phyloP scores from a whole-genome alignment of 768 basidiomycete species.

The Boletus pseudopeckii region DNA sequence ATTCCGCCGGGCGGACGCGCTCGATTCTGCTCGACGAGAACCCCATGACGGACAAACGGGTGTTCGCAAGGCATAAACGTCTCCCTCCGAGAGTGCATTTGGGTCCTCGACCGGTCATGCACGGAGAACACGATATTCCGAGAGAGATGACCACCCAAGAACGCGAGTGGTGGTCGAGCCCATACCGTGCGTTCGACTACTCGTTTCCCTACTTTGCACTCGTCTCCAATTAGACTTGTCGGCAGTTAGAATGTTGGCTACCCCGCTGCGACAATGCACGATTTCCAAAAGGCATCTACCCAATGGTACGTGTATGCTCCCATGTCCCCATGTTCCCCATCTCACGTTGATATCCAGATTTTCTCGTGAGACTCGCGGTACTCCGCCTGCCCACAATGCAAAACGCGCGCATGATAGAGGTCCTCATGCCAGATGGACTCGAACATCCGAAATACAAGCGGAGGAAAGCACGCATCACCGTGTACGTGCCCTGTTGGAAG shows the following conservation, averaged over 20 bases:
- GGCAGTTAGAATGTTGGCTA: slow-evolving; percentile 68
- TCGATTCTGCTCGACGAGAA: slow-evolving; percentile 66
- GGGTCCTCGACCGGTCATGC: slow-evolving; percentile 23
- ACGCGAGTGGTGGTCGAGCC: slow-evolving; percentile 66
- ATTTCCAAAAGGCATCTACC: slow-evolving; percentile 53
- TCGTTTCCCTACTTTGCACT: not conserved
- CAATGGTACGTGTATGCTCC: slow-evolving; percentile 39
- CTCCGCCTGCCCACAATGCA: slow-evolving; percentile 40
- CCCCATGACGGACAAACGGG: slow-evolving; percentile 48
- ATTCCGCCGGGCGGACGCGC: slow-evolving; percentile 39
- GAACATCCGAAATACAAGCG: slow-evolving; percentile 60
- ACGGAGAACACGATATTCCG: slow-evolving; percentile 34
- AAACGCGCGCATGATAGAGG: slow-evolving; percentile 26
- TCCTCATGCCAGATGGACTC: slow-evolving; percentile 56
- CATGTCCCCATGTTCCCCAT: not conserved
- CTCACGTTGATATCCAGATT: slow-evolving; percentile 41
- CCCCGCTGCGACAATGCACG: slow-evolving; percentile 57
- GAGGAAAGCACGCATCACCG: slow-evolving; percentile 42
- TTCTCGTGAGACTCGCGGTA: slow-evolving; percentile 59
- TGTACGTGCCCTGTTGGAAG: slow-evolving; percentile 63
- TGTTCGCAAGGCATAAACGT: slow-evolving; percentile 55
- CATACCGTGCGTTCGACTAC: slow-evolving; percentile 54
- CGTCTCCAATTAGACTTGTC: not conserved
- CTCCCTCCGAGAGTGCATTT: slow-evolving; percentile 47
- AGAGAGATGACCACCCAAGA: slow-evolving; percentile 64